A percentile compares a stretch with the other conserved stretches of the same genome.
phyloP scores from a whole-genome alignment of 306 rosid genomes.

The Cicer arietinum region DNA sequence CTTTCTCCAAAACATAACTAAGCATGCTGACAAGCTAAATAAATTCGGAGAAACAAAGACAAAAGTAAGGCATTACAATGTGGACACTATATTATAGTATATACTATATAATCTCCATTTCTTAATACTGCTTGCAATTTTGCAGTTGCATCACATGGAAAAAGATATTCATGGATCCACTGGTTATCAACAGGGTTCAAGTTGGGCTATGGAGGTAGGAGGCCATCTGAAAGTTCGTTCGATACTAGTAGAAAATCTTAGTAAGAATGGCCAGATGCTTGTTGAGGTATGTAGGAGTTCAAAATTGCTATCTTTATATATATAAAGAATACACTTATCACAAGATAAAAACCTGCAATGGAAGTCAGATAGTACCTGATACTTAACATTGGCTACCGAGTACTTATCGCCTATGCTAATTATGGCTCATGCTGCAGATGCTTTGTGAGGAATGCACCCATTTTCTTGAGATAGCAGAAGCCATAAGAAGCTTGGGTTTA shows the following conservation, averaged over 20 bases:
- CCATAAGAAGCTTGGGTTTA: slow-evolving; percentile 81
- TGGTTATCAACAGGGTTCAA: slow-evolving; percentile 75
- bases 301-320: slow-evolving; percentile 5
- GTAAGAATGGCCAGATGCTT: slow-evolving; percentile 90
- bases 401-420: slow-evolving; percentile 17
- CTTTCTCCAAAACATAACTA: slow-evolving; percentile 82
- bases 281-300: slow-evolving; percentile 69
- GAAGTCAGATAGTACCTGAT: background rate
- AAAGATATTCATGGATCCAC: slow-evolving; percentile 64
- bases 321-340: background rate
- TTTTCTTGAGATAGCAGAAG: slow-evolving; percentile 93
- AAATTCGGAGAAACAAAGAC: slow-evolving; percentile 70
- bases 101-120: slow-evolving; percentile 20
- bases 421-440: slow-evolving; percentile 64
- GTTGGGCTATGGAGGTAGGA: slow-evolving; percentile 98
- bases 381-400: background rate
- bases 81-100: background rate
- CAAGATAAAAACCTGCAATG: background rate
- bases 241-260: slow-evolving; percentile 76
- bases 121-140: slow-evolving; percentile 39
- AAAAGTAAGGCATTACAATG: slow-evolving; percentile 41
- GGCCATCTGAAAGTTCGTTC: slow-evolving; percentile 90
- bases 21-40: slow-evolving; percentile 87
- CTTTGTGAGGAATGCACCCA: slow-evolving; percentile 89
- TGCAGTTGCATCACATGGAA: slow-evolving; percentile 68